Evolutionary conservation across 2,329 filamentous ascomycete species (phyloP), one percentile per base, ranked within the genome.

Genomic region (Fusarium succisae): DNA sequence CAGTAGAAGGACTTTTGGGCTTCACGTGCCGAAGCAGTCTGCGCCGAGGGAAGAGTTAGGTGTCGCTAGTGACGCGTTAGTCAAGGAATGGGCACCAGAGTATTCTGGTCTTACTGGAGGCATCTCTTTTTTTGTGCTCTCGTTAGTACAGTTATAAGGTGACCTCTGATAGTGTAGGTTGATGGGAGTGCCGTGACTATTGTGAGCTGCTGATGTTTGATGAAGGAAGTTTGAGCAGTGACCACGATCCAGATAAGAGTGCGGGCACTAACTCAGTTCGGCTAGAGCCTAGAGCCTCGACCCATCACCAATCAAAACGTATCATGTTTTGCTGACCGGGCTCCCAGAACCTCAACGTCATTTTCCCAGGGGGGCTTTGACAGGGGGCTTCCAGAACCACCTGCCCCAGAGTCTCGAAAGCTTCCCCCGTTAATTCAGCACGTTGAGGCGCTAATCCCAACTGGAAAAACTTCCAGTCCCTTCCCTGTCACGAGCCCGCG

Each of bases 1-100:
- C 92, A 97, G 84, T 93, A 95, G 84, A 97, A 96, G 39, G 93
- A 91, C 79, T 91, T 93, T 55, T 94, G 87, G 22, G 94, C 93
- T 78, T 94, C 92, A 71, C 93, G 91, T 14, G 94, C 94, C 6
- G 89, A 88, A 32, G 87, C 85, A 28, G 89, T 91, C 77, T 89
- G 87, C 64, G 89, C 88, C 9, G 87, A 86, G 3, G 89, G 89
- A 4, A 90, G 85, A 10, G 88, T 90, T 72, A 89, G 87, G 78
- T 87, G 86, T 77, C 88, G 84, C 87, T 90, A 77, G 14, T n/a
- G 18, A 41, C 38, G n/a, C 24, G 69, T 79, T 35, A 79, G 62
- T 48, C 11, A 38, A 26, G 6, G 26, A 37, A 28, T 20, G 9
- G 11, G 79, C 85, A 84, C n/a, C 30, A 13, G 83, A 84, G 80